These are phyloP conservation scores for Aureobasidium sp. DNA, from an alignment of 2,329 filamentous ascomycete species.

Conservation along the genomic window DNA sequence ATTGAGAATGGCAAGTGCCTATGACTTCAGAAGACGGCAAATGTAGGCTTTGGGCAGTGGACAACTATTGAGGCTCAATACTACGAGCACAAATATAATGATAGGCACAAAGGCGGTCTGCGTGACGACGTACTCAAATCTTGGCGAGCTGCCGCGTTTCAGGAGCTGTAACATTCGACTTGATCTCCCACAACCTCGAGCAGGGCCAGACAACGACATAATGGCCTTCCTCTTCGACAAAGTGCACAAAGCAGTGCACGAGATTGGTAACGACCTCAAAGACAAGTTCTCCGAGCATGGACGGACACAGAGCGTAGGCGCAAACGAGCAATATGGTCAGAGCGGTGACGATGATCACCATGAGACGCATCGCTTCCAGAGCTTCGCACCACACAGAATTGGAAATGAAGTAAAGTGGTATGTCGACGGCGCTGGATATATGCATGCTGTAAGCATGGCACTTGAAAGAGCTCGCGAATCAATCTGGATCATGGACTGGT, in stretches of 20 bases:
- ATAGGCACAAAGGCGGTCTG: not conserved
- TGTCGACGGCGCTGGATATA: constrained; percentile 79
- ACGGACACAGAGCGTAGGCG: constrained; percentile 22
- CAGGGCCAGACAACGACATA: not conserved
- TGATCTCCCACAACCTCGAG: not conserved
- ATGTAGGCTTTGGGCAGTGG: too few species aligned
- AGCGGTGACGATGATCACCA: constrained; percentile 33
- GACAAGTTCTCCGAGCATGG: constrained; percentile 37
- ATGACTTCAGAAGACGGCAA: not conserved
- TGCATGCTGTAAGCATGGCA: constrained; percentile 76
- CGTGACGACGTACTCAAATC: constrained; percentile 1
- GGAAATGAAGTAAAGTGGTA: constrained; percentile 79
- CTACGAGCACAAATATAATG: not conserved
- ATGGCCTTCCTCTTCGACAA: constrained; percentile 47
- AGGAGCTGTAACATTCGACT: not conserved
- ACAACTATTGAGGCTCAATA: not conserved
- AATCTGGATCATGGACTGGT: constrained; percentile 86
- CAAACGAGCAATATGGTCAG: constrained; percentile 39
- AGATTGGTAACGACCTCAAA: constrained; percentile 45
- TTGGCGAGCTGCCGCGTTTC: not conserved
- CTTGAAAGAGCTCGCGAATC: constrained; percentile 68
- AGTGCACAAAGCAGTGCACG: constrained; percentile 46
- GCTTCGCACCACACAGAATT: constrained; percentile 65
- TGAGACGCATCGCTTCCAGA: constrained; percentile 47
- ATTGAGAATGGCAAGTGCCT: not conserved